Conservation (phyloP, 768 basidiomycete genomes). For the Nidularia pulvinata region DNA sequence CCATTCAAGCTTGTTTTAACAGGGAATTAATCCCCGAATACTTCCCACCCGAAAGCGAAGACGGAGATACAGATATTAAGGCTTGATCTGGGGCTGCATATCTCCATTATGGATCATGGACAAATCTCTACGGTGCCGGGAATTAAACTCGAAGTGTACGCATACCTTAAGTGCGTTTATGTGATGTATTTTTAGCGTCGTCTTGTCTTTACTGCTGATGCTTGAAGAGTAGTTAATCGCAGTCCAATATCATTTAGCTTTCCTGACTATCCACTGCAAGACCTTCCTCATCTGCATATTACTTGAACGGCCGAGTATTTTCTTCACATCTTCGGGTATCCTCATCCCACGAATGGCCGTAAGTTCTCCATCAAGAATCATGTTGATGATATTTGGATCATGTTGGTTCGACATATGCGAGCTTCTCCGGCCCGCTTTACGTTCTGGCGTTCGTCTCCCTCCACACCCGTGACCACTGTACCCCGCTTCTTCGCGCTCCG, state of each 20-base stretch:
- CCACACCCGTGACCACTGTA: slow-evolving; percentile 7
- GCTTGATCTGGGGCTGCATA: too few species aligned
- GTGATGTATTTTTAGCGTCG: background rate
- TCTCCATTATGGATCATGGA: too few species aligned
- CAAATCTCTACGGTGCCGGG: too few species aligned
- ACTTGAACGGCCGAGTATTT: too few species aligned
- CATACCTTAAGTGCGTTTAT: too few species aligned
- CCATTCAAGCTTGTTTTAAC: slow-evolving; percentile 1
- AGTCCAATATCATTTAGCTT: too few species aligned
- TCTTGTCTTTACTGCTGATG: too few species aligned
- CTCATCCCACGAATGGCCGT: background rate
- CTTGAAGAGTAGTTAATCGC: too few species aligned
- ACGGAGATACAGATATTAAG: too few species aligned
- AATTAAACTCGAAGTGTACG: too few species aligned
- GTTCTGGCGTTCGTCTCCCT: background rate
- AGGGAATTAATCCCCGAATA: slow-evolving; percentile 59
- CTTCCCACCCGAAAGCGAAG: slow-evolving; percentile 42
- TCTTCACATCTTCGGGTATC: background rate
- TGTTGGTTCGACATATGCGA: background rate
- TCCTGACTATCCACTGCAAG: too few species aligned
- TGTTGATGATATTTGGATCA: background rate
- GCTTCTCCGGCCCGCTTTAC: slow-evolving; percentile 12
- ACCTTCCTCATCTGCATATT: too few species aligned
- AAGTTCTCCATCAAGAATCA: background rate
- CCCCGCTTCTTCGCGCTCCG: slow-evolving; percentile 14